Base-by-base conservation (phyloP, 2,329 filamentous ascomycete species). In the Fusarium verrucosum region DNA sequence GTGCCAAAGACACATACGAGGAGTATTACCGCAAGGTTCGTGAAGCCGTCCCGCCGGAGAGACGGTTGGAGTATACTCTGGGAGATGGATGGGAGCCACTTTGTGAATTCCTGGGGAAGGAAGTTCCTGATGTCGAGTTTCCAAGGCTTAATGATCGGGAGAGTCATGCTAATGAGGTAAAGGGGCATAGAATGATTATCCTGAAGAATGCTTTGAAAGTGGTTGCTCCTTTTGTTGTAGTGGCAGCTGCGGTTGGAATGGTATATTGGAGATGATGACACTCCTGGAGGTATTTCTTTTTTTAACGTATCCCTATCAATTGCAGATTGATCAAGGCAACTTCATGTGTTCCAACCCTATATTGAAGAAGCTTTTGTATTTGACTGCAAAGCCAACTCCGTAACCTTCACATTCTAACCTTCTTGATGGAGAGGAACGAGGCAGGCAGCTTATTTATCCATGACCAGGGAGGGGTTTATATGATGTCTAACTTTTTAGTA, bases 21-120 rank as follows among this genome's bases (percentile, higher is more conserved):
- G 23, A 37, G 0, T 63, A 54, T 7, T 63, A 63, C 1, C 26
- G 35, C 0, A 53, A 37, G 1, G 20, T 63, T n/a, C 58, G 58
- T 7, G 30, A 54, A 2, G 43, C 46, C 2, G 60, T 53, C 0
- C 59, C 59, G 0, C 2, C 25, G 5, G 36, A 62, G 4, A 58
- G 32, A 6, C 33, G 38, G 6, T 1, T 63, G 3, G 58, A 63
- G 1, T 63, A 63, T 19, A 41, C 25, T 2, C 22, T 63, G 5
- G 58, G 43, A 0, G 37, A 45, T 19, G 60, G 60, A 3, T 63
- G 59, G 60, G 35, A 35, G 13, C 53, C 59, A 0, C 33, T 63
- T 7, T 63, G 60, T 16, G 30, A 35, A n/a, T 63, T 63, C n/a
- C 1, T 63, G 6, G 33, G 35, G 1, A 63, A 63, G 13, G 42